phyloP scores from a whole-genome alignment of 805 yeast genomes.

The Deakozyma indianensis region DNA sequence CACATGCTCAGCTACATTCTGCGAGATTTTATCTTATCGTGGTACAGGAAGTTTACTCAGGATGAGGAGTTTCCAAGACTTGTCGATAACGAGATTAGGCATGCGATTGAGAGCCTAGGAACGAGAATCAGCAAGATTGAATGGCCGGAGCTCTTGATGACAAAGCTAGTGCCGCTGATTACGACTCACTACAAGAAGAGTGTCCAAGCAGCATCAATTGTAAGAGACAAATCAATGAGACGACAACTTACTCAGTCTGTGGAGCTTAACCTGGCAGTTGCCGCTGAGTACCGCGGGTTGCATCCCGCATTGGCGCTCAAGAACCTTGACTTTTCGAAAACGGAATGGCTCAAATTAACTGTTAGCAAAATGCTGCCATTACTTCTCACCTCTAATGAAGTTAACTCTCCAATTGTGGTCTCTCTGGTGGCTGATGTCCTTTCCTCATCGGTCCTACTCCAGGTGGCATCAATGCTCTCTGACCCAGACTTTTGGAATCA shows the following conservation, averaged over 20 bases:
- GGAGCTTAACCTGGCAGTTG: constrained; percentile 28
- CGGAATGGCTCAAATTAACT: constrained; percentile 32
- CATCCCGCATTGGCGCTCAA: constrained; percentile 42
- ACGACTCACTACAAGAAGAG: constrained; percentile 49
- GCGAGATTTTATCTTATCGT: constrained; percentile 38
- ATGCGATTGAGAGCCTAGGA: constrained; percentile 29
- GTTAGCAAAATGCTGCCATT: constrained; percentile 32
- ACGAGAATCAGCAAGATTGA: constrained; percentile 32
- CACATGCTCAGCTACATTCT: constrained; percentile 34
- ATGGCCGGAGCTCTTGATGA: constrained; percentile 40
- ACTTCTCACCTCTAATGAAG: constrained; percentile 28
- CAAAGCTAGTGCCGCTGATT: constrained; percentile 46
- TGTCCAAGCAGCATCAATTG: constrained; percentile 26
- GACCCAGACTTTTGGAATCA: constrained; percentile 74
- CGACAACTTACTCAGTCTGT: constrained; percentile 20
- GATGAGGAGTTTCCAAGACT: constrained; percentile 28
- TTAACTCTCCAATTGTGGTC: constrained; percentile 31
- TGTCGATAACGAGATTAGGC: constrained; percentile 30
- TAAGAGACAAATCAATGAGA: constrained; percentile 14
- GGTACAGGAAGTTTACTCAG: constrained; percentile 37
- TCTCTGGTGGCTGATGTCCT: constrained; percentile 50
- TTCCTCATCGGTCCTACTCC: constrained; percentile 40
- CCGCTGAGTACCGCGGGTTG: constrained; percentile 27
- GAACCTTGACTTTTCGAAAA: constrained; percentile 28
- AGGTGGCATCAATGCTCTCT: constrained; percentile 35